Evolutionary conservation across 805 yeast species (phyloP).

Genomic region (Ogataea allantospora): DNA sequence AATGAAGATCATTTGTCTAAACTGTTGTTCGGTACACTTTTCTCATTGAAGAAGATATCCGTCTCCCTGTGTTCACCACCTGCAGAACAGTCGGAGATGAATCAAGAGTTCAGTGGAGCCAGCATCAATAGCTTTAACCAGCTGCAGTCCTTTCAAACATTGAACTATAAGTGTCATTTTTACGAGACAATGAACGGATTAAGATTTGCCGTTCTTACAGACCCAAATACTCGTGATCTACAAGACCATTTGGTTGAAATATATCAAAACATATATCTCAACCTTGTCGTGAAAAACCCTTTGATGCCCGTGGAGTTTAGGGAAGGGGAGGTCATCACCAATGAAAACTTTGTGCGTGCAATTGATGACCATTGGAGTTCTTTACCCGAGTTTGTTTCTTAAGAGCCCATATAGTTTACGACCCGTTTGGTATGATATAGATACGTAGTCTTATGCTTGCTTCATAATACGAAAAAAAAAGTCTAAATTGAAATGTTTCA

Average conservation of each 20-base stretch:
- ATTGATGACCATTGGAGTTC: slow-evolving; percentile 47
- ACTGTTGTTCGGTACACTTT: slow-evolving; percentile 80
- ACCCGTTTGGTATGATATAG: neutral
- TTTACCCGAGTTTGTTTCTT: slow-evolving; percentile 25
- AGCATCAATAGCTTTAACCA: slow-evolving; percentile 33
- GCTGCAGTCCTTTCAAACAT: slow-evolving; percentile 56
- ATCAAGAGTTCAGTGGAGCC: slow-evolving; percentile 10
- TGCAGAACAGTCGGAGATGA: neutral
- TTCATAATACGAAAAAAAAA: neutral
- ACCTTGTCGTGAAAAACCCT: slow-evolving; percentile 60
- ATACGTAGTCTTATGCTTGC: neutral
- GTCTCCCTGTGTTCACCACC: slow-evolving; percentile 28
- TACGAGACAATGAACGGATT: slow-evolving; percentile 78
- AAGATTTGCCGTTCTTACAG: slow-evolving; percentile 73
- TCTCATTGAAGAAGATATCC: slow-evolving; percentile 74
- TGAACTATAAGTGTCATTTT: slow-evolving; percentile 75
- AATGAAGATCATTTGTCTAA: slow-evolving; percentile 72
- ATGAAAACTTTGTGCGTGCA: slow-evolving; percentile 52
- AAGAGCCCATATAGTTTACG: neutral
- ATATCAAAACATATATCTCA: slow-evolving; percentile 58
- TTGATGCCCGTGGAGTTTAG: slow-evolving; percentile 57
- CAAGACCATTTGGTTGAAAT: slow-evolving; percentile 55
- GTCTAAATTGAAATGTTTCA: neutral
- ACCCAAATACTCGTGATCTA: slow-evolving; percentile 54
- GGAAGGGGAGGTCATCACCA: slow-evolving; percentile 51